These are phyloP conservation scores for Candida dendrica DNA, from an alignment of 805 yeast genomes.

Conservation along the genomic window DNA sequence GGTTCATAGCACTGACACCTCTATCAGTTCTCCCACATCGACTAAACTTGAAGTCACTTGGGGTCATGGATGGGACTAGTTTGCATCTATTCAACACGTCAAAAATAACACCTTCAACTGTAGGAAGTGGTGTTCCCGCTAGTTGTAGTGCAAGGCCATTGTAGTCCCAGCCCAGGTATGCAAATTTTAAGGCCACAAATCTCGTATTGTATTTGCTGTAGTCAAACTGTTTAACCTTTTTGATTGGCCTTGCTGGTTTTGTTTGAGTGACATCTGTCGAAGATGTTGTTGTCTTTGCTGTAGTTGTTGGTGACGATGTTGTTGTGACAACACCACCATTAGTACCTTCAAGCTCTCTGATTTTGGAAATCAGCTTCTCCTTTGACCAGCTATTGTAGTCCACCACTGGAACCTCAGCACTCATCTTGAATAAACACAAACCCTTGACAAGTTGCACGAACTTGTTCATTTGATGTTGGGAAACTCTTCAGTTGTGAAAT, in stretches of 20 bases:
- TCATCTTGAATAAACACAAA: not conserved
- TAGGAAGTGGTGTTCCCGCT: slow-evolving; percentile 71
- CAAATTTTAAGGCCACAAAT: slow-evolving; percentile 71
- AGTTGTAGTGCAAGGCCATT: slow-evolving; percentile 83
- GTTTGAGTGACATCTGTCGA: slow-evolving; percentile 4
- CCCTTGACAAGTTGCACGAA: not conserved
- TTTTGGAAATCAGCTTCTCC: slow-evolving; percentile 51
- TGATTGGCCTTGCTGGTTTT: slow-evolving; percentile 6
- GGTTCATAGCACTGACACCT: slow-evolving; percentile 97
- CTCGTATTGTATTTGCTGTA: slow-evolving; percentile 57
- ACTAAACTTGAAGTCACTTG: slow-evolving; percentile 64
- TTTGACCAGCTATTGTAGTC: slow-evolving; percentile 58
- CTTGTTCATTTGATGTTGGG: too few relatives aligned
- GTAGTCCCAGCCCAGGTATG: slow-evolving; percentile 92
- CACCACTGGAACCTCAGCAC: not conserved
- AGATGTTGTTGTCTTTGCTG: too few relatives aligned
- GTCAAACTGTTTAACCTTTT: slow-evolving; percentile 46
- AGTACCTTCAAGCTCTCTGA: slow-evolving; percentile 47
- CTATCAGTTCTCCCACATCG: slow-evolving; percentile 93
- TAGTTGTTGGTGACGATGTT: not conserved
- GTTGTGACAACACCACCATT: not conserved
- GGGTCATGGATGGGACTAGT: slow-evolving; percentile 53
- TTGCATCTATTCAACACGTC: slow-evolving; percentile 64
- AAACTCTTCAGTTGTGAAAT: too few relatives aligned
- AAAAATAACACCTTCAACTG: slow-evolving; percentile 74